Evolutionary conservation across 202 grass and related monocot species (phyloP).

Genomic region (Zizania palustris): DNA sequence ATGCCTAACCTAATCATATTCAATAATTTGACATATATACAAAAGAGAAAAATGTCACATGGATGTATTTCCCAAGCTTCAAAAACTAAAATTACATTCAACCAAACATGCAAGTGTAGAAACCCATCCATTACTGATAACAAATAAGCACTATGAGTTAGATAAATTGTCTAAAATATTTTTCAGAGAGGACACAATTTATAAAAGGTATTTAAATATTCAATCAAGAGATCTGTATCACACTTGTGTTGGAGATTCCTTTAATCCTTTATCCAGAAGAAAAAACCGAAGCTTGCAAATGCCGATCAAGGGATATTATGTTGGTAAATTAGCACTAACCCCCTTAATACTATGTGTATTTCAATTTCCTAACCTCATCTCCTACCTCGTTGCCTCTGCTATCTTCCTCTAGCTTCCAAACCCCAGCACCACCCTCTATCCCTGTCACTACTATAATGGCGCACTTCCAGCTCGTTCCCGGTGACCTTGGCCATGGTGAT

Average conservation of each 20-base stretch:
- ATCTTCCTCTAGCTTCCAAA: constrained; percentile 40
- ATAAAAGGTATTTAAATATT: too few relatives aligned
- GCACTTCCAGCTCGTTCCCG: constrained; percentile 59
- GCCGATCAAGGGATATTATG: constrained; percentile 15
- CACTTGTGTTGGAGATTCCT: too few relatives aligned
- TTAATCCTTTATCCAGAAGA: too few relatives aligned
- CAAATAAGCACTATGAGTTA: too few relatives aligned
- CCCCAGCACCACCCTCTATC: constrained; percentile 12
- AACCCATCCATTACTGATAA: too few relatives aligned
- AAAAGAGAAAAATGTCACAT: neutral
- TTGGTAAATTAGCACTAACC: neutral
- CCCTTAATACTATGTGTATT: constrained; percentile 15
- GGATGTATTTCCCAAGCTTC: neutral
- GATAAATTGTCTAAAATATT: too few relatives aligned
- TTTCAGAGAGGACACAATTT: too few relatives aligned
- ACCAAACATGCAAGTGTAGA: neutral
- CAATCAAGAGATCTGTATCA: too few relatives aligned
- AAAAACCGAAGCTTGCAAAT: too few relatives aligned
- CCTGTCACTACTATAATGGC: too few relatives aligned
- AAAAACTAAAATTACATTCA: constrained; percentile 30
- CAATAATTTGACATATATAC: neutral
- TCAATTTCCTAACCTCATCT: neutral
- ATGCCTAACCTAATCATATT: neutral
- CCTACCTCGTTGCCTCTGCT: constrained; percentile 44
- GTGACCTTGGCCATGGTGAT: constrained; percentile 57